Evolutionary conservation across 2,329 filamentous ascomycete species (phyloP).

Genomic region (Aspergillus sp.): DNA sequence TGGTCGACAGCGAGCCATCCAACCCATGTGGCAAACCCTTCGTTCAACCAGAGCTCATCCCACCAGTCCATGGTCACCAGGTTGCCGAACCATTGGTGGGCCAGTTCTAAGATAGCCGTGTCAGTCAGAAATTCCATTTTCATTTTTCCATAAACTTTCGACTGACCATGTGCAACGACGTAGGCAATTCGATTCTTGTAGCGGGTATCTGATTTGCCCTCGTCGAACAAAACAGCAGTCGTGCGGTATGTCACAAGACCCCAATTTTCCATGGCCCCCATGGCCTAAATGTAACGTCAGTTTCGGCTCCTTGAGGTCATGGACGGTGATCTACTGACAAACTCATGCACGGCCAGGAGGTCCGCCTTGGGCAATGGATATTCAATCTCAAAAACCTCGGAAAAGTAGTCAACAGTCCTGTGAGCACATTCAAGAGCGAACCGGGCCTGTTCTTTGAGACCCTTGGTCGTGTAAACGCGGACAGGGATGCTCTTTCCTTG

Average conservation of each 20-base stretch:
- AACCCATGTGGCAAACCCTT: conserved; percentile 98
- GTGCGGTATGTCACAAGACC: conserved; percentile 94
- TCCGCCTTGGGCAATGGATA: conserved; percentile 94
- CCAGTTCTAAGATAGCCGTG: conserved; percentile 66
- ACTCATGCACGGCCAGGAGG: conserved; percentile 88
- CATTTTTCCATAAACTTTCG: conserved; percentile 1
- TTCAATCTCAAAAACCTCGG: conserved; percentile 88
- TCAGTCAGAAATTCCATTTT: neutral
- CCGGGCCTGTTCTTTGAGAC: conserved; percentile 88
- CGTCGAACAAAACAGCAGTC: conserved; percentile 94
- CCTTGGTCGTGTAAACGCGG: conserved; percentile 91
- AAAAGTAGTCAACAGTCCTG: conserved; percentile 95
- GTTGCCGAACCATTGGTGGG: conserved; percentile 96
- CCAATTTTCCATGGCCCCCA: conserved; percentile 94
- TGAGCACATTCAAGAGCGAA: conserved; percentile 91
- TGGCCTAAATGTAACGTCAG: conserved; percentile 47
- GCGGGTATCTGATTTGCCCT: conserved; percentile 83
- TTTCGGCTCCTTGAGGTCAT: conserved; percentile 25
- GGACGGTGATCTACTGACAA: conserved; percentile 60
- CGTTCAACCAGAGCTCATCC: conserved; percentile 92
- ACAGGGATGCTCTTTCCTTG: conserved; percentile 90
- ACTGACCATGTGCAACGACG: conserved; percentile 80
- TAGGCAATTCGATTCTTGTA: conserved; percentile 96
- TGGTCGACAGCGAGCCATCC: conserved; percentile 92
- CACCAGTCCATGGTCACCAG: conserved; percentile 97